Evolutionary conservation across 2,329 filamentous ascomycete species (phyloP), one percentile per base, ranked within the genome.

Genomic region (Grosmannia penicillata): DNA sequence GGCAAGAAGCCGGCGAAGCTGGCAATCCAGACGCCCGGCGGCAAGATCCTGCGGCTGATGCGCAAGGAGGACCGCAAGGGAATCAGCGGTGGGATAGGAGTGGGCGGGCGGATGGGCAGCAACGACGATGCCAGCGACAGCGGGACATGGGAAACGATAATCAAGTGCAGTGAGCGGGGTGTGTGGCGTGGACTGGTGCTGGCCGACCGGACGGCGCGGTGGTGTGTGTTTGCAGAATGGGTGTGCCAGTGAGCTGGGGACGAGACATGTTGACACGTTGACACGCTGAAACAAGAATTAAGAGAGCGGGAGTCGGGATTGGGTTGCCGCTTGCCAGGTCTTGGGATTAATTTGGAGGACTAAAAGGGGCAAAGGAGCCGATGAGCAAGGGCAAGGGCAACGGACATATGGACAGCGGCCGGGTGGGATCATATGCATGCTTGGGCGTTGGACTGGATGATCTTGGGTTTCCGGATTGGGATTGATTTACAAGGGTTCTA

Each of bases 191-290:
- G 82, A 1, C 59, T 93, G 43, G 84, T 93, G 31, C 64, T 91
- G 40, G 84, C 84, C 7, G 84, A 93, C 60, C 70, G 84, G 38
- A 87, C 79, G 43, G 83, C 83, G 32, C 68, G 83, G 49, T 93
- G 84, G 84, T 91, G 84, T 53, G 84, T 93, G n/a, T 91, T 91
- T 65, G 82, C 82, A 0, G 83, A 93, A 62, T 93, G 84, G 84
- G 64, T 73, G 44, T 82, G 78, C 51, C 57, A 47, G 37, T 45
- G 40, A 25, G 23, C 17, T 14, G 31, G 21, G n/a, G 13, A 21
- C 18, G 25, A 8, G 13, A 22, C 4, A 15, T 5, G n/a, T n/a
- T n/a, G n/a, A n/a, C n/a, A n/a, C n/a, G n/a, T n/a, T n/a, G n/a
- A n/a, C n/a, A n/a, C n/a, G n/a, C n/a, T n/a, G n/a, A n/a, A n/a